Evolutionary conservation across 1,284 basidiomycete genomes (phyloP).

Genomic region (Wolfiporia cocos): DNA sequence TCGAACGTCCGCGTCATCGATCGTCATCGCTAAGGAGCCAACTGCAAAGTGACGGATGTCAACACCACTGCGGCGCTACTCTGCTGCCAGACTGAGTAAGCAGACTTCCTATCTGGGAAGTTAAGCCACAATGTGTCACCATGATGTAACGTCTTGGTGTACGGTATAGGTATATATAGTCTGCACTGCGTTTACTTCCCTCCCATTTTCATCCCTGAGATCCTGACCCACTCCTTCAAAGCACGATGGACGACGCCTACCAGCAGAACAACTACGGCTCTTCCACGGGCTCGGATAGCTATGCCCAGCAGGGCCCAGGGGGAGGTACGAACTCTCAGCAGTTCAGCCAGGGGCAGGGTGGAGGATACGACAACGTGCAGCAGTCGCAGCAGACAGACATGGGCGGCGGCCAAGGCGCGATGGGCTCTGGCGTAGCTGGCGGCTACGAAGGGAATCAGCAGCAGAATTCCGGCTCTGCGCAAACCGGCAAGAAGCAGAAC

Average conservation of each 20-base stretch:
- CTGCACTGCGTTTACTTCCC: too few relatives aligned
- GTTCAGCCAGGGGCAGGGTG: slow-evolving; percentile 9
- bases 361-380: slow-evolving; percentile 16
- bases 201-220: too few relatives aligned
- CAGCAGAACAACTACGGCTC: slow-evolving; percentile 4
- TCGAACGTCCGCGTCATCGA: too few relatives aligned
- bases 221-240: too few relatives aligned
- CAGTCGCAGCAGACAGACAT: slow-evolving; percentile 9
- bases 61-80: too few relatives aligned
- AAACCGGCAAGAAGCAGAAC: slow-evolving; percentile 20
- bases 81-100: too few relatives aligned
- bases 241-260: slow-evolving; percentile 5
- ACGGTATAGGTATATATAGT: too few relatives aligned
- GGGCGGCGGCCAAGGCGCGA: slow-evolving; percentile 14
- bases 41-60: too few relatives aligned
- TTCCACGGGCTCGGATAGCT: slow-evolving; percentile 10
- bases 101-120: too few relatives aligned
- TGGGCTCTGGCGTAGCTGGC: slow-evolving; percentile 10
- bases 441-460: slow-evolving; percentile 8
- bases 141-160: too few relatives aligned
- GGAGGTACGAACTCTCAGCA: slow-evolving; percentile 10
- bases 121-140: too few relatives aligned
- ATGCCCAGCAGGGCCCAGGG: slow-evolving; percentile 11
- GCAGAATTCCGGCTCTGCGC: slow-evolving; percentile 1
- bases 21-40: too few relatives aligned